phyloP scores from a whole-genome alignment of 2,329 filamentous ascomycete species.

The Hypoxylon sp. region DNA sequence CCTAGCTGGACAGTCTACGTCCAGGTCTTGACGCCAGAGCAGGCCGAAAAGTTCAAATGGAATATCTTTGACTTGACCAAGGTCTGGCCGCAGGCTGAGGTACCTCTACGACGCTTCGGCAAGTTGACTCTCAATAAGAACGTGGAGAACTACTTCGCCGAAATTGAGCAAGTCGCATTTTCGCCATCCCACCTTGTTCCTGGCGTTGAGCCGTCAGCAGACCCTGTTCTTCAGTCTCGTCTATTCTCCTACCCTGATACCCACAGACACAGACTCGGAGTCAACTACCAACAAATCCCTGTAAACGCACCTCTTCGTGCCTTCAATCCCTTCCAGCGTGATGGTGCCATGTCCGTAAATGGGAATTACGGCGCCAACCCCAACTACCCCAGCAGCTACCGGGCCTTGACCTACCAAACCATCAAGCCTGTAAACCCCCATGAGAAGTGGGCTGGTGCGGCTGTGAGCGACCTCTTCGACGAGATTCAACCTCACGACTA shows the following conservation, averaged over 20 bases:
- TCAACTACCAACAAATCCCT: slow-evolving; percentile 76
- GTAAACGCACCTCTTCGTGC: slow-evolving; percentile 70
- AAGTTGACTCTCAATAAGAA: slow-evolving; percentile 76
- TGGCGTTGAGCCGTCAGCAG: slow-evolving; percentile 73
- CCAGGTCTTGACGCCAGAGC: slow-evolving; percentile 73
- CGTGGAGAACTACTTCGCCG: slow-evolving; percentile 76
- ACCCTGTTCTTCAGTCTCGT: slow-evolving; percentile 73
- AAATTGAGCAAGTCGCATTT: slow-evolving; percentile 78
- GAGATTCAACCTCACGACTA: slow-evolving; percentile 66
- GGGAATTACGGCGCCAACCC: slow-evolving; percentile 73
- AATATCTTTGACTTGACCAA: slow-evolving; percentile 80
- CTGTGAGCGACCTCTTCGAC: slow-evolving; percentile 61
- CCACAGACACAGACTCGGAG: slow-evolving; percentile 73
- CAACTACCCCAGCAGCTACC: slow-evolving; percentile 70
- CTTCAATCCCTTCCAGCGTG: slow-evolving; percentile 80
- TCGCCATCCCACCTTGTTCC: slow-evolving; percentile 75
- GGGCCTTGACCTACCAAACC: slow-evolving; percentile 61
- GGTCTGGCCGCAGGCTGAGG: slow-evolving; percentile 75
- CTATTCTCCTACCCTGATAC: slow-evolving; percentile 75
- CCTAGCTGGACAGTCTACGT: slow-evolving; percentile 76
- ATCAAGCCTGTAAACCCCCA: slow-evolving; percentile 60
- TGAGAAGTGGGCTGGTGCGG: slow-evolving; percentile 64
- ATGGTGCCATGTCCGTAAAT: slow-evolving; percentile 80
- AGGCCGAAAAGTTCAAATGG: slow-evolving; percentile 73
- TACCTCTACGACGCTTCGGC: slow-evolving; percentile 73